Evolutionary conservation across 306 rosid species (phyloP).

Genomic region (Acacia confusa): DNA sequence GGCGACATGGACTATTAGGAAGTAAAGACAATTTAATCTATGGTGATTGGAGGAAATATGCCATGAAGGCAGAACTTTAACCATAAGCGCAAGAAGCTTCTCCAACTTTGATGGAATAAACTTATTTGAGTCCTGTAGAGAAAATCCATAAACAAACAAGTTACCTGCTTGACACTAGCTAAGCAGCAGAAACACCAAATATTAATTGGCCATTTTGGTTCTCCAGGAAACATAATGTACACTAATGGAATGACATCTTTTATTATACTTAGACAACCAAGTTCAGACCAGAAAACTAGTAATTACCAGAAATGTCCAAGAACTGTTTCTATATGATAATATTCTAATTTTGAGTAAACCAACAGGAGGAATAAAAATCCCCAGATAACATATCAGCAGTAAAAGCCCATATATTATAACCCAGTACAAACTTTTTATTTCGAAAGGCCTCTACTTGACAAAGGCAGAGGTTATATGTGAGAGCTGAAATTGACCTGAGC

Average conservation of each 20-base stretch:
- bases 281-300: background rate
- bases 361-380: background rate
- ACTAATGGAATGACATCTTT: background rate
- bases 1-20: constrained; percentile 62
- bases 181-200: background rate
- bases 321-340: background rate
- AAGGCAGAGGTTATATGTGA: background rate
- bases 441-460: background rate
- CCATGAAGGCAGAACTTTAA: constrained; percentile 60
- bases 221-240: constrained; percentile 2
- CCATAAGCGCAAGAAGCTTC: constrained; percentile 60
- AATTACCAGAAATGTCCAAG: background rate
- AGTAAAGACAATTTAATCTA: constrained; percentile 88
- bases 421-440: background rate
- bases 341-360: background rate
- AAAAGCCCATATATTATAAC: background rate
- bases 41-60: constrained; percentile 82
- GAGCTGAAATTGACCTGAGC: background rate
- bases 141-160: constrained; percentile 23
- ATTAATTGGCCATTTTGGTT: background rate
- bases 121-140: constrained; percentile 56
- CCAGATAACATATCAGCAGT: background rate
- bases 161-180: constrained; percentile 1
- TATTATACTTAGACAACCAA: constrained; percentile 15
- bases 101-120: constrained; percentile 60